Base-by-base conservation (phyloP, 345 rosid species). In the Anacardium occidentale region DNA sequence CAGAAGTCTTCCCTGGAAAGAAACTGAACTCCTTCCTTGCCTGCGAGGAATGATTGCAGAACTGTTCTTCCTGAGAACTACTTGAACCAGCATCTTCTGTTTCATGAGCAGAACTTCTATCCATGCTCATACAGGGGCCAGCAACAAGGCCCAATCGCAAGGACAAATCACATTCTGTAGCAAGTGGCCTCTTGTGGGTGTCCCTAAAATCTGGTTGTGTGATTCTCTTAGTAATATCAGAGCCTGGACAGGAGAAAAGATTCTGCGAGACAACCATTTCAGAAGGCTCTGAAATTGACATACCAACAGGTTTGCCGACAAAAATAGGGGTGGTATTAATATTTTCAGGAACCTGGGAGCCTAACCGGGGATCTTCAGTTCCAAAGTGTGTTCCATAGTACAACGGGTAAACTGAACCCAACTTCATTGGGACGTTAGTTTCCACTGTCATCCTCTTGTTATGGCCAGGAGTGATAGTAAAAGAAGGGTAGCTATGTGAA, bases 271-370 rank as follows among this genome's bases (percentile, higher is more conserved):
- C 75, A 74, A 80, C 75, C 69, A 57, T 77, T 66, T 82, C 77
- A 45, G 76, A 34, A 68, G 77, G 70, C 70, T 81, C 80, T n/a
- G 79, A 64, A 15, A 82, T 73, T 10, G 89, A 81, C 57, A 80
- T 77, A 69, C 87, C 83, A 50, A 89, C 47, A 52, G 98, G 98
- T 83, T 83, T 88, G 71, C 98, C 98, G 69, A 88, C 77, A 79
- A 88, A 82, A 61, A 89, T 75, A 12, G 83, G 79, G 25, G 77
- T 66, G 10, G 76, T 55, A 44, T 68, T 71, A 34, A 56, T 60
- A 67, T 74, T 79, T 54, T 79, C 90, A 12, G 83, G 80, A 64
- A 78, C 76, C 57, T 75, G 70, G 21, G 83, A 71, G 69, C 75
- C 83, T 65, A 71, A 68, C 55, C 73, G 83, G 10, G 81, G 62